Evolutionary conservation across 768 basidiomycete species (phyloP), one percentile per base, ranked within the genome.

Genomic region (Phlebiopsis flavidoalba): DNA sequence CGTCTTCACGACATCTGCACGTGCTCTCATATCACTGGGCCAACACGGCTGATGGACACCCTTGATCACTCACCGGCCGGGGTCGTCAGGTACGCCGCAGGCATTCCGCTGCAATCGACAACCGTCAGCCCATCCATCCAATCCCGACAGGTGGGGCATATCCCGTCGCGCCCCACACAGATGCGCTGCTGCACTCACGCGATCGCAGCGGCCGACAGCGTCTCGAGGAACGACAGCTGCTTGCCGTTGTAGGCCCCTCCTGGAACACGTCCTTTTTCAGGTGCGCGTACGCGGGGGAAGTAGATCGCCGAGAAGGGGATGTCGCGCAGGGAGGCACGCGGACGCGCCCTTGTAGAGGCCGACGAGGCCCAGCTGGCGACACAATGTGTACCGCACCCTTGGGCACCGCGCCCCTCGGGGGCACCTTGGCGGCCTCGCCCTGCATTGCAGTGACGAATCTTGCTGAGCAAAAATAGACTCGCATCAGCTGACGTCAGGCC

Each of bases 291-390:
- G 93, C 82, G 19, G 91, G n/a, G 84, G 78, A 93, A 93, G 73
- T 93, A 93, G 65, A 95, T 89, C 40, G 93, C 95, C 35, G 95
- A 98, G 76, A 98, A 99, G 1, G 97, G 97, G 57, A 98, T 94
- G 72, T 98, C 96, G 53, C 95, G 91, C 36, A 95, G 82, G n/a
- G 66, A 98, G 76, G 75, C 97, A 99, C 21, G 96, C 97, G 62
- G 85, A 87, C 15, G 95, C 87, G 53, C 97, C 97, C 72, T 84
- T 89, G 79, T 99, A 99, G 46, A 98, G 77, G 21, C 97, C 97
- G 53, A 99, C 58, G 36, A 99, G 77, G 58, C 97, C 97, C 59
- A 99, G 78, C 71, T 95, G 93, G 50, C 91, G 87, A n/a, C 60
- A 99, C 82, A 69, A 99, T 96, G 72, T 98, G 95, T 5, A 89